These are phyloP conservation scores for Albatrellus ellisii DNA, from an alignment of 768 basidiomycete genomes.

Conservation along the genomic window DNA sequence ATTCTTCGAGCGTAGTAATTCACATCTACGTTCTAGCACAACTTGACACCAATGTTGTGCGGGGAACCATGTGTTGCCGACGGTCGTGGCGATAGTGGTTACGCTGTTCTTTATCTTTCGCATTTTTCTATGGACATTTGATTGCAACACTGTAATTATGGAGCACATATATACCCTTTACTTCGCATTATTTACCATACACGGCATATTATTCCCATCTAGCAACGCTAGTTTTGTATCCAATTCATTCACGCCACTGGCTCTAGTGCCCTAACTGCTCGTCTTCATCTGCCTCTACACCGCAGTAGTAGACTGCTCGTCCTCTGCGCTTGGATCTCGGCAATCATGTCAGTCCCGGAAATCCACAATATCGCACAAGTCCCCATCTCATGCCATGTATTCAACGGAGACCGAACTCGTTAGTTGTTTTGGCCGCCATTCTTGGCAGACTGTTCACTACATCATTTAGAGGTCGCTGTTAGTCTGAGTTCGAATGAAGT, in stretches of 20 bases:
- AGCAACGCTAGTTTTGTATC: background rate
- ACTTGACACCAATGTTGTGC: too few relatives aligned
- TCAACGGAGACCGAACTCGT: constrained; percentile 84
- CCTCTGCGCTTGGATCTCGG: constrained; percentile 32
- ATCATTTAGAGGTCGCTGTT: constrained; percentile 72
- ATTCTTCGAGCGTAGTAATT: too few relatives aligned
- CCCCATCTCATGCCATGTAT: constrained; percentile 82
- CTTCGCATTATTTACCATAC: too few relatives aligned
- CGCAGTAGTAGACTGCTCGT: constrained; percentile 82
- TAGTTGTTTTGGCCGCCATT: constrained; percentile 22
- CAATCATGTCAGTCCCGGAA: constrained; percentile 56
- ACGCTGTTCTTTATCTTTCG: too few relatives aligned
- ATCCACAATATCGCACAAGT: constrained; percentile 66
- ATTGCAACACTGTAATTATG: too few relatives aligned
- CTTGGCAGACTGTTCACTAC: constrained; percentile 5
- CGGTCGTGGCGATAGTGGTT: too few relatives aligned
- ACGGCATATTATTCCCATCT: background rate
- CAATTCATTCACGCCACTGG: background rate
- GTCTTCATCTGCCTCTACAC: background rate
- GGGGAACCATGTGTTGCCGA: too few relatives aligned
- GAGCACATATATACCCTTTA: too few relatives aligned
- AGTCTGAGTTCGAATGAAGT: constrained; percentile 86
- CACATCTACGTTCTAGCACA: too few relatives aligned
- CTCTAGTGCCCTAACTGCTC: background rate
- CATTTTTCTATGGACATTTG: too few relatives aligned